These are phyloP conservation scores for Nelumbo lutea DNA, from an alignment of 164 flowering plant genomes.

Conservation along the genomic window DNA sequence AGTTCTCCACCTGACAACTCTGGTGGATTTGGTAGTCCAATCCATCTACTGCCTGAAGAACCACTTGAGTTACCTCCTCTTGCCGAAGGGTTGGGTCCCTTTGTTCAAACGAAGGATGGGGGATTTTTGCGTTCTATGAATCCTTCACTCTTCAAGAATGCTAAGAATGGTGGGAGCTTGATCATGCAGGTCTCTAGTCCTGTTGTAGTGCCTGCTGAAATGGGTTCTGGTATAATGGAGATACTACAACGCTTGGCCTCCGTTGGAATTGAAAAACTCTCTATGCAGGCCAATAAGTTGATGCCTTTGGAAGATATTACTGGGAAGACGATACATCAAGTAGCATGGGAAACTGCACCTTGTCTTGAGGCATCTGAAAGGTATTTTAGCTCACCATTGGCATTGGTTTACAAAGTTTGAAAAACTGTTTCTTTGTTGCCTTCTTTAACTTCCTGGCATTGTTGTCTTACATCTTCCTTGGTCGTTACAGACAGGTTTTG, in stretches of 20 bases:
- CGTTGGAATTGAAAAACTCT: conserved; percentile 85
- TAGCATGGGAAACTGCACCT: conserved; percentile 72
- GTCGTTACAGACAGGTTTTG: conserved; percentile 30
- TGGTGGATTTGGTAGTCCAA: conserved; percentile 73
- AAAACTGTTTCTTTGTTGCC: not conserved
- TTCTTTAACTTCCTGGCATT: not conserved
- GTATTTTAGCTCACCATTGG: conserved; percentile 33
- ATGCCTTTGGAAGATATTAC: conserved; percentile 95
- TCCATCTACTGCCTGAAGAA: conserved; percentile 47
- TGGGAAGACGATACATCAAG: conserved; percentile 81
- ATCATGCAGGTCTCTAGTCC: conserved; percentile 91
- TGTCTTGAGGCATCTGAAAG: conserved; percentile 54
- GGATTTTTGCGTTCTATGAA: conserved; percentile 92
- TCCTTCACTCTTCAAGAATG: conserved; percentile 58
- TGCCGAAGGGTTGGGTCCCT: conserved; percentile 81
- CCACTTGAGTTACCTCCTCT: conserved; percentile 68
- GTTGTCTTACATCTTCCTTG: conserved; percentile 4
- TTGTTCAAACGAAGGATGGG: conserved; percentile 73
- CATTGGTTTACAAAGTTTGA: not conserved
- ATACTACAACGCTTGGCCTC: conserved; percentile 76
- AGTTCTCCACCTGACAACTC: conserved; percentile 48
- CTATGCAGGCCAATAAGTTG: conserved; percentile 77
- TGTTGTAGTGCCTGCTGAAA: conserved; percentile 92
- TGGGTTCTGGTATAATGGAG: conserved; percentile 87
- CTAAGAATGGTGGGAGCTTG: conserved; percentile 63